Percentiles rank a stretch among this genome's conserved stretches.
These are phyloP conservation scores for Mycena polygramma DNA, from an alignment of 768 basidiomycete genomes.

Conservation along the genomic window DNA sequence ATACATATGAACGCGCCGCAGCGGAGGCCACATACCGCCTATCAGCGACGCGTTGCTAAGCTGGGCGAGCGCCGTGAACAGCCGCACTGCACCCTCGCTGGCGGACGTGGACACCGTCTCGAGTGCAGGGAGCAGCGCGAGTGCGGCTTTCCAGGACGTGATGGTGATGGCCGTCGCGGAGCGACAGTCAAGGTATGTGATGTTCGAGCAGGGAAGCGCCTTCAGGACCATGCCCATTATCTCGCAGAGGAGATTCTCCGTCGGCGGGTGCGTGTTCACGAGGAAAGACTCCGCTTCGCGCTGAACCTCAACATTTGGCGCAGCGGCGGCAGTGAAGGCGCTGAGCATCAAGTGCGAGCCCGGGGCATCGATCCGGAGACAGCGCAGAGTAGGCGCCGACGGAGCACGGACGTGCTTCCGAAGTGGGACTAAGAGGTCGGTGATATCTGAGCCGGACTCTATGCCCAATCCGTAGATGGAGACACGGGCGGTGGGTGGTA, in stretches of 20 bases:
- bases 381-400: not conserved
- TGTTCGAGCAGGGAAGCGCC: not conserved
- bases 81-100: not conserved
- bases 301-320: not conserved
- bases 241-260: not conserved
- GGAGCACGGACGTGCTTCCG: conserved; percentile 9
- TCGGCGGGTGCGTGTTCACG: conserved; percentile 2
- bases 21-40: not conserved
- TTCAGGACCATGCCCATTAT: conserved; percentile 17
- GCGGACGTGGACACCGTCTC: not conserved
- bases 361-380: not conserved
- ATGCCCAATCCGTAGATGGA: not conserved
- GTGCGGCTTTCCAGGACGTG: conserved; percentile 2
- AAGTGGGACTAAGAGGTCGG: conserved; percentile 2
- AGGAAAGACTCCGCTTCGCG: not conserved
- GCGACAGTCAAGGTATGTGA: conserved; percentile 17
- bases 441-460: not conserved
- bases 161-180: not conserved
- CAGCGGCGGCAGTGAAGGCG: not conserved
- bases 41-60: not conserved
- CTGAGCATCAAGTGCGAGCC: not conserved
- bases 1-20: not conserved
- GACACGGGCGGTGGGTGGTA: not conserved
- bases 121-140: conserved; percentile 3
- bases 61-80: not conserved